Evolutionary conservation across 2,329 filamentous ascomycete genomes (phyloP), one percentile per base, ranked within the genome.

Genomic region (Orbilia javanica): DNA sequence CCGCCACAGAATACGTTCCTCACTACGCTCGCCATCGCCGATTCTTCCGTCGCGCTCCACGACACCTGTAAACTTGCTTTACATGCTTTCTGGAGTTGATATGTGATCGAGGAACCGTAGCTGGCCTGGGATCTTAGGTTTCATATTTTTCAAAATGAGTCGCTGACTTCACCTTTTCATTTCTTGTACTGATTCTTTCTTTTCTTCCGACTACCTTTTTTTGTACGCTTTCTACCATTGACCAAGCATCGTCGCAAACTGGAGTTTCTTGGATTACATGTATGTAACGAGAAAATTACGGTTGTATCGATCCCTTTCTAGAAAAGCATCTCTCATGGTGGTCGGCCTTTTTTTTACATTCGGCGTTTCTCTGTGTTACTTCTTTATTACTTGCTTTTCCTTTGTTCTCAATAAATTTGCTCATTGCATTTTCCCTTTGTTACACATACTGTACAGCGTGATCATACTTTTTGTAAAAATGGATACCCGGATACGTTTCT

Each of bases 111-210:
- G 66, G 60, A 36, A 62, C 31, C 25, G 34, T 66, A 62, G 62
- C 73, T 71, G 73, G 73, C 22, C 27, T 57, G 18, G 4, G 34
- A 46, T 62, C 50, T 36, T 44, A 22, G 42, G 50, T 36, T 31
- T 22, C n/a, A 22, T 20, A 42, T 60, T 39, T 27, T 31, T 36
- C 53, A 66, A n/a, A 20, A 29, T 29, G 57, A 34, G 48, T 73
- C 60, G 27, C 2, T 42, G 11, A 55, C 50, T 57, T 34, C 7
- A 31, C 46, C 53, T 25, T 34, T 29, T 74, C 70, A 39, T 50
- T 74, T 74, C 69, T 22, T 73, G 69, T 73, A 73, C 50, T 25
- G 68, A 64, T 72, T 65, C n/a, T 68, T 60, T 53, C 44, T 42
- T 53, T 71, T 71, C 39, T 55, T 53, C 34, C 52, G 46, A 15